Percentiles rank a stretch among this genome's conserved stretches.
These are phyloP conservation scores for Bocquillonia castaneifolia DNA, from an alignment of 441 rosid genomes.

Conservation along the genomic window DNA sequence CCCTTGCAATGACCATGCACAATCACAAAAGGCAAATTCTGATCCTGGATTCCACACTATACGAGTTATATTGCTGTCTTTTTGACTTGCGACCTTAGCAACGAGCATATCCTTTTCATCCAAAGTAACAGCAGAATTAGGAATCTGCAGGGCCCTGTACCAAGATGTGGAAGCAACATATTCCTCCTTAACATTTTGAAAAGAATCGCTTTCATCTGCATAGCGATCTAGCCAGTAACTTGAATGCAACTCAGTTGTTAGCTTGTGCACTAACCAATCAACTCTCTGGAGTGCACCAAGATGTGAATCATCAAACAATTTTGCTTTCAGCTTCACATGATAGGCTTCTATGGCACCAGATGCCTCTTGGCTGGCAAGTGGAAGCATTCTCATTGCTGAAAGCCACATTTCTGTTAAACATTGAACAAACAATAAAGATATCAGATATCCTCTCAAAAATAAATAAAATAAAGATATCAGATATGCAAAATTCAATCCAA, in stretches of 20 bases:
- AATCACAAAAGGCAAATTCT: constrained; percentile 88
- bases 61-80: constrained; percentile 39
- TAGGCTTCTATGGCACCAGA: constrained; percentile 95
- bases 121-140: constrained; percentile 60
- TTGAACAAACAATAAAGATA: constrained; percentile 4
- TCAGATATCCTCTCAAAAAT: constrained; percentile 1
- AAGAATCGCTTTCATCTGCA: constrained; percentile 88
- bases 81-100: constrained; percentile 68
- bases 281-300: constrained; percentile 88
- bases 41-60: constrained; percentile 91
- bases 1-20: constrained; percentile 88
- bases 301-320: constrained; percentile 84
- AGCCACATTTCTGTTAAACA: constrained; percentile 82
- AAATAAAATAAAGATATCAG: too few species aligned
- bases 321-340: constrained; percentile 80
- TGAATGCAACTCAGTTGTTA: constrained; percentile 85
- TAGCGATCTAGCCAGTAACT: constrained; percentile 88
- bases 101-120: constrained; percentile 41
- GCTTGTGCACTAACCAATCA: constrained; percentile 94
- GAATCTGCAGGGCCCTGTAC: constrained; percentile 78
- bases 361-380: constrained; percentile 95
- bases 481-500: too few species aligned
- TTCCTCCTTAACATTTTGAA: constrained; percentile 81
- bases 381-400: constrained; percentile 61
- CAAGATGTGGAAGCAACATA: constrained; percentile 88